These are phyloP conservation scores for Zygnema cylindricum DNA, from an alignment of 139 green algal genomes.

Conservation along the genomic window DNA sequence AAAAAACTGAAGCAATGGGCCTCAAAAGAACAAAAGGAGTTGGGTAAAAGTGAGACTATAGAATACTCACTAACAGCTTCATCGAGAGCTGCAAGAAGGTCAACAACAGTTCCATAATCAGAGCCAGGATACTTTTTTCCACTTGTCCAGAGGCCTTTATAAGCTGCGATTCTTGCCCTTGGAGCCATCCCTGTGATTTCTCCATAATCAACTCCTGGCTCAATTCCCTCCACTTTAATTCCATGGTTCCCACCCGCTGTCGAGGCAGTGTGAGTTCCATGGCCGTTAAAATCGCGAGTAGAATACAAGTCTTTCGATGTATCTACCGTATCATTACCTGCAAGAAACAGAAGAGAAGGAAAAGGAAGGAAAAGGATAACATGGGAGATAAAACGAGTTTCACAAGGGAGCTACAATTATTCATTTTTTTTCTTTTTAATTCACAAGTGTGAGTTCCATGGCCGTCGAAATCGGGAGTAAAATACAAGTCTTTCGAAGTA, in stretches of 20 bases:
- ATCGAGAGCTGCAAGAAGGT: slow-evolving; percentile 35
- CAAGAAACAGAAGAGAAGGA: not conserved
- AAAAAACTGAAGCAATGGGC: no score
- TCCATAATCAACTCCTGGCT: not conserved
- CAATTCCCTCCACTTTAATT: slow-evolving; percentile 19
- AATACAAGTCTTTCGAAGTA: not conserved
- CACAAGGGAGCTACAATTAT: no score
- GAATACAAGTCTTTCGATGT: not conserved
- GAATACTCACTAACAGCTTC: slow-evolving; percentile 2
- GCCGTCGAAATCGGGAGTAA: slow-evolving; percentile 13
- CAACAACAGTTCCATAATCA: not conserved
- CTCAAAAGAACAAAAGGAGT: not conserved
- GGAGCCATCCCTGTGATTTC: slow-evolving; percentile 37
- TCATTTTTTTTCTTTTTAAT: no score
- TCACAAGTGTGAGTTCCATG: slow-evolving; percentile 27
- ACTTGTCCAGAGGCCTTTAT: slow-evolving; percentile 35
- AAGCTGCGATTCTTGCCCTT: slow-evolving; percentile 23
- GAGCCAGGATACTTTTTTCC: not conserved
- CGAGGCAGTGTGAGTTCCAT: slow-evolving; percentile 18
- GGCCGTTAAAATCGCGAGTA: slow-evolving; percentile 23
- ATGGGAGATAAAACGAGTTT: no score
- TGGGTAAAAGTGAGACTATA: not conserved
- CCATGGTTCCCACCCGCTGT: slow-evolving; percentile 13
- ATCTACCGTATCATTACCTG: not conserved
- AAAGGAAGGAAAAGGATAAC: not conserved